Conservation (phyloP, 2,329 filamentous ascomycete genomes). For the Diaporthe caulivora region DNA sequence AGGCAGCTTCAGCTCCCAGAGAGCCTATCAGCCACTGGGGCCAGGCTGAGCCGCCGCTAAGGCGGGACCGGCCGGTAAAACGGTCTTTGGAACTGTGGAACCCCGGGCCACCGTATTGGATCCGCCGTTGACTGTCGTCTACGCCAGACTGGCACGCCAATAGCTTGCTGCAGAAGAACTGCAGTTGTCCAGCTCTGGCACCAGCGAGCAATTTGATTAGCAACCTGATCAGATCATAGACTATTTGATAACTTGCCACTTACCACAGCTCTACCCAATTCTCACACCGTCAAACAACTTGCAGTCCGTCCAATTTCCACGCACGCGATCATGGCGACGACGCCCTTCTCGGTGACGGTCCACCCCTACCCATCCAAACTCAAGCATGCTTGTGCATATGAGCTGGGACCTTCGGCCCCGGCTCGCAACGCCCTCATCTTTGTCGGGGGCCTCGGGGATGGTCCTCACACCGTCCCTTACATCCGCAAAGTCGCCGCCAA, state of each 20-base stretch:
- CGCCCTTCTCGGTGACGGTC: conserved; percentile 43
- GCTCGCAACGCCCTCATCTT: conserved; percentile 72
- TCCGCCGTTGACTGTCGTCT: not conserved
- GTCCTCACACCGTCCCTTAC: conserved; percentile 74
- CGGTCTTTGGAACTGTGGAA: not conserved
- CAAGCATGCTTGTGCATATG: conserved; percentile 43
- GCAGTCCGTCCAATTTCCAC: not conserved
- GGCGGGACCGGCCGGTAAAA: conserved; percentile 6
- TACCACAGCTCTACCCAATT: not conserved
- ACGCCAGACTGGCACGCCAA: too few relatives aligned
- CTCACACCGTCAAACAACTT: not conserved
- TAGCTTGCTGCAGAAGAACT: not conserved
- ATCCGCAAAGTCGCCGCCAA: conserved; percentile 59
- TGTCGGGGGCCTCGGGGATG: conserved; percentile 78
- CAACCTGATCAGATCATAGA: not conserved
- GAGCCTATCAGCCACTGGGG: not conserved
- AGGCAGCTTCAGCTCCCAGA: not conserved
- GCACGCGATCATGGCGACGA: conserved; percentile 37
- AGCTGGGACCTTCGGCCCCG: conserved; percentile 39
- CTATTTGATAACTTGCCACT: not conserved
- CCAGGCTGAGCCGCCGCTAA: not conserved
- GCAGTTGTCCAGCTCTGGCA: not conserved
- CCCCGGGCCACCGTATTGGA: not conserved
- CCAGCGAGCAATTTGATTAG: not conserved
- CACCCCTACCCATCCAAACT: conserved; percentile 45